Conservation (phyloP, 805 yeast genomes). For the Brettanomyces anomalus region DNA sequence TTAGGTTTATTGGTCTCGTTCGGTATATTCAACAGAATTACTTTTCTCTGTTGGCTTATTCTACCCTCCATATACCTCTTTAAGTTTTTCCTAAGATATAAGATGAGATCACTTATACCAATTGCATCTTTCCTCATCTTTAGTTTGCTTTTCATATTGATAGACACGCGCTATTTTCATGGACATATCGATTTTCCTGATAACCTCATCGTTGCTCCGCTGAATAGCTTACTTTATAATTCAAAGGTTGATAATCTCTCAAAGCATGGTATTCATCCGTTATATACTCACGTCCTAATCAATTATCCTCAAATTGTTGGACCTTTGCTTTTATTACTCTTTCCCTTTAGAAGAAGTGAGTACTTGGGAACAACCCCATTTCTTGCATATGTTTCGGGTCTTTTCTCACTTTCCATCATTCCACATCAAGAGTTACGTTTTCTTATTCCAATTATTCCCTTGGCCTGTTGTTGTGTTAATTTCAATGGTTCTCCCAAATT, state of each 20-base stretch:
- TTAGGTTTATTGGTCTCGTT: constrained; percentile 47
- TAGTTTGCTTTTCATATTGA: constrained; percentile 28
- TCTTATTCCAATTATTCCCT: constrained; percentile 68
- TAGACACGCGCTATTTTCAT: constrained; percentile 43
- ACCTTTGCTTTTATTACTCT: constrained; percentile 47
- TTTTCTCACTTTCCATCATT: constrained; percentile 51
- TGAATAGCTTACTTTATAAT: constrained; percentile 72
- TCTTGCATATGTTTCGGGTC: constrained; percentile 53
- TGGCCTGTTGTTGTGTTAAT: constrained; percentile 18
- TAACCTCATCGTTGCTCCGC: constrained; percentile 53
- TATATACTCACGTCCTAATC: constrained; percentile 61
- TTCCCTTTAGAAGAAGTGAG: constrained; percentile 28
- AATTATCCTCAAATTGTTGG: constrained; percentile 81
- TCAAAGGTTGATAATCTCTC: constrained; percentile 47
- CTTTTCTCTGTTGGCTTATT: constrained; percentile 68
- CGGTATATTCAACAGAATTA: constrained; percentile 79
- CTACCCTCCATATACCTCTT: constrained; percentile 48
- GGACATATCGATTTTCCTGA: constrained; percentile 4
- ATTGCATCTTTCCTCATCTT: constrained; percentile 30
- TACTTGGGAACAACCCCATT: constrained; percentile 47
- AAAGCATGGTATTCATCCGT: constrained; percentile 76
- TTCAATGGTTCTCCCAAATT: not conserved
- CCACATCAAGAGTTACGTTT: constrained; percentile 96
- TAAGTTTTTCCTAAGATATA: constrained; percentile 28
- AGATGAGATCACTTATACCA: constrained; percentile 27